Percentiles rank a stretch among this genome's conserved stretches.
These are phyloP conservation scores for Combretum micranthum DNA, from an alignment of 345 rosid genomes.

Conservation along the genomic window DNA sequence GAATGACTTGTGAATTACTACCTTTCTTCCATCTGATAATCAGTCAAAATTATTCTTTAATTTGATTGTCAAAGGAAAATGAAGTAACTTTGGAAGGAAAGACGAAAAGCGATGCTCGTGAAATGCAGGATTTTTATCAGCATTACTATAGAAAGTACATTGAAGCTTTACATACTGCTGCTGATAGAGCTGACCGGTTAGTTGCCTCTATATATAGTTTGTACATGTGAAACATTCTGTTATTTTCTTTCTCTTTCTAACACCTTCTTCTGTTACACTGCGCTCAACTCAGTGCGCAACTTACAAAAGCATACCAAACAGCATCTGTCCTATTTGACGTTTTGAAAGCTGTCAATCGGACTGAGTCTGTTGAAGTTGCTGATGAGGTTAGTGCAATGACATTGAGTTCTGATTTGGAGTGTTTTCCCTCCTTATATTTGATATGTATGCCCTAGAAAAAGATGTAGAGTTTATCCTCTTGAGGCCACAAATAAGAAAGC, in stretches of 20 bases:
- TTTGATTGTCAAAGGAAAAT: conserved; percentile 44
- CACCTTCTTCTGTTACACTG: neutral
- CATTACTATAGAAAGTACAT: conserved; percentile 79
- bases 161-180: conserved; percentile 79
- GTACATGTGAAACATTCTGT: neutral
- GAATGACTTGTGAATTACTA: no score
- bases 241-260: neutral
- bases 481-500: no score
- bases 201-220: neutral
- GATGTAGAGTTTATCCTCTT: no score
- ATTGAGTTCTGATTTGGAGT: neutral
- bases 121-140: conserved; percentile 81
- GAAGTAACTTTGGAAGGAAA: conserved; percentile 75
- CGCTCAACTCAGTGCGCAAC: conserved; percentile 65
- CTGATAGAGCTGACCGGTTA: conserved; percentile 60
- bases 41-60: no score
- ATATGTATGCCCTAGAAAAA: conserved; percentile 8
- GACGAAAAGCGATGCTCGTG: conserved; percentile 88
- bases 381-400: conserved; percentile 42
- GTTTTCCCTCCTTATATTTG: neutral
- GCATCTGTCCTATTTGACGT: conserved; percentile 99
- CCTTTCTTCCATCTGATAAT: no score
- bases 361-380: conserved; percentile 93
- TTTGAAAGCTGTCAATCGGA: conserved; percentile 86
- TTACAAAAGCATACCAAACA: conserved; percentile 99